These are phyloP conservation scores for Rhodotorula toruloides DNA, from an alignment of 768 basidiomycete species.

Conservation along the genomic window DNA sequence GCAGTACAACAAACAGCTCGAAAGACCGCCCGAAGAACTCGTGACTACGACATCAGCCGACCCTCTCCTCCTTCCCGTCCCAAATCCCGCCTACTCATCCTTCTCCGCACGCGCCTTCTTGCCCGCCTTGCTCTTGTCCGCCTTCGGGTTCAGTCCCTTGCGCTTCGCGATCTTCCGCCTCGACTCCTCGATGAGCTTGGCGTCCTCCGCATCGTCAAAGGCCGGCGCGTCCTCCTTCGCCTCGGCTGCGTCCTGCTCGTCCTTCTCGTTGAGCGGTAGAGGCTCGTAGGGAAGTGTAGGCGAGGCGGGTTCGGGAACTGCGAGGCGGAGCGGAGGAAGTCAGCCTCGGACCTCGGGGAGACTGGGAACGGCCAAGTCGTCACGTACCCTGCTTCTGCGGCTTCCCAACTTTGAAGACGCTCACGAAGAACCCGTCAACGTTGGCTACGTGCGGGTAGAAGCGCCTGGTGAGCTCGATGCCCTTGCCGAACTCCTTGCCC, in stretches of 20 bases:
- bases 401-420: constrained; percentile 71
- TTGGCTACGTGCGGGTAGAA: constrained; percentile 80
- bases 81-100: neutral
- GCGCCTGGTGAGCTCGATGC: constrained; percentile 71
- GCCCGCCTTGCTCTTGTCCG: constrained; percentile 39
- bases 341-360: neutral
- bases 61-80: neutral
- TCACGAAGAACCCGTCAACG: constrained; percentile 99
- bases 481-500: constrained; percentile 80
- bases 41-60: neutral
- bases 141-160: constrained; percentile 49
- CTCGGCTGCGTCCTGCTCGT: constrained; percentile 42
- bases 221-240: constrained; percentile 41
- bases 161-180: constrained; percentile 53
- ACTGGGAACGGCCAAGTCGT: too few species aligned
- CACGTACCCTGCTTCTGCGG: constrained; percentile 43
- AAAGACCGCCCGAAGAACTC: too few species aligned
- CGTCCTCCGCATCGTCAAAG: constrained; percentile 74
- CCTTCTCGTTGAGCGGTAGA: constrained; percentile 47
- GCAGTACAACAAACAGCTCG: neutral
- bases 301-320: constrained; percentile 42
- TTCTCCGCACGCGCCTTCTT: constrained; percentile 13
- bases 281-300: constrained; percentile 43
- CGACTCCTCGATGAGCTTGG: constrained; percentile 67
- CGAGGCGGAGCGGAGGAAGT: constrained; percentile 28